Percentiles rank a stretch among this genome's conserved stretches.
phyloP scores from a whole-genome alignment of 805 yeast species.

The Middelhovenomyces tepae region DNA sequence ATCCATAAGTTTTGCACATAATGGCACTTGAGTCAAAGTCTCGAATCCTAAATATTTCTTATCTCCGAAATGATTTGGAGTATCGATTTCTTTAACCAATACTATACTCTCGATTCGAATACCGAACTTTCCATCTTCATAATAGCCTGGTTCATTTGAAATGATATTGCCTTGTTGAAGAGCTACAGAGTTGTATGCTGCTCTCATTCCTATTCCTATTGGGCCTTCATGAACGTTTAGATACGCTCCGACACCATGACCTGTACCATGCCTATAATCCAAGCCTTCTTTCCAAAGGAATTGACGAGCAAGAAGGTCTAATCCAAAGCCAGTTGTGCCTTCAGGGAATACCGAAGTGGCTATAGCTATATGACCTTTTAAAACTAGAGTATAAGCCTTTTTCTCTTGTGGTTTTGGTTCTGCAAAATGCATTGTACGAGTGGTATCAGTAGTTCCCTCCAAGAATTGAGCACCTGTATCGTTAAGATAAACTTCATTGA shows the following conservation, averaged over 20 bases:
- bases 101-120: slow-evolving; percentile 83
- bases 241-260: slow-evolving; percentile 93
- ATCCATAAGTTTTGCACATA: slow-evolving; percentile 70
- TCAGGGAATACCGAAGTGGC: slow-evolving; percentile 74
- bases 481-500: slow-evolving; percentile 58
- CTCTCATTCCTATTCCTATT: slow-evolving; percentile 59
- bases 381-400: slow-evolving; percentile 69
- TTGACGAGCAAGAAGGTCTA: slow-evolving; percentile 79
- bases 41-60: slow-evolving; percentile 60
- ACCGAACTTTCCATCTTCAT: slow-evolving; percentile 84
- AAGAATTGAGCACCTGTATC: slow-evolving; percentile 90
- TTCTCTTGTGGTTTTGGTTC: slow-evolving; percentile 49
- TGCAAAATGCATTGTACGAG: slow-evolving; percentile 72
- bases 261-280: slow-evolving; percentile 90
- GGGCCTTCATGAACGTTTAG: slow-evolving; percentile 95
- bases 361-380: slow-evolving; percentile 85
- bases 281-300: slow-evolving; percentile 74
- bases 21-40: slow-evolving; percentile 77
- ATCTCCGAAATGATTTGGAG: slow-evolving; percentile 42
- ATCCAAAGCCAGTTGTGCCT: slow-evolving; percentile 62
- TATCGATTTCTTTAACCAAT: slow-evolving; percentile 38
- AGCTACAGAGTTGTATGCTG: slow-evolving; percentile 42
- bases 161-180: slow-evolving; percentile 59
- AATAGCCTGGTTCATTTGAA: slow-evolving; percentile 92
- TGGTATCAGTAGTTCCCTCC: slow-evolving; percentile 95